Base-by-base conservation (phyloP, 768 basidiomycete species). In the Boletales sp. region DNA sequence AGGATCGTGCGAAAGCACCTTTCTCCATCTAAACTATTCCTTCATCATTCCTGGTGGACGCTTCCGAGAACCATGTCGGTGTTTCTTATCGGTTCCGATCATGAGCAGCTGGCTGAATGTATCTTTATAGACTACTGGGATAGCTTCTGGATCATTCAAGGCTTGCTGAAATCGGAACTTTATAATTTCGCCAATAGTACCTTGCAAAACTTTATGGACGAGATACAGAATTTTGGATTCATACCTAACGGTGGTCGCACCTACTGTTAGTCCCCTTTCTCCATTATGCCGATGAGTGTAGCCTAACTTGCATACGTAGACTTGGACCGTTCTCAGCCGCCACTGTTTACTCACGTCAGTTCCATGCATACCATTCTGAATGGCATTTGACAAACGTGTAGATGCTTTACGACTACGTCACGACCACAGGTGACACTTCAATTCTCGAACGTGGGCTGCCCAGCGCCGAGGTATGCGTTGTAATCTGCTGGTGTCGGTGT, bases 161-260 rank as follows among this genome's bases (percentile, higher is more conserved):
- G 94, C 35, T 74, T 97, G n/a, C 69, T 97, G 29, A 73, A 86
- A 62, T 91, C 89, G 2, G 79, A 87, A 55, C 76, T 97, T 12
- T 85, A 80, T 58, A 73, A 74, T 47, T 75, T 89, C 47, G 87
- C 79, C 50, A 88, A 89, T 54, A 81, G 75, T 10, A 89, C 92
- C 0, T 72, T 97, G 32, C 82, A 90, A 55, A 95, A 97, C 71
- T 97, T 97, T 62, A 94, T 97, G 92, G 94, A 97, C 60, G 86
- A 95, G 63, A 72, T 97, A 40, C 82, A 87, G 35, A 63, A 65
- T 21, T 82, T 89, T 58, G 94, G 94, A 0, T 97, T 97, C 72
- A 86, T 97, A 54, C 94, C 94, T 2, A 97, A 97, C 59, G 94
- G 94, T 8, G 94, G 92, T 4, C 78, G 93, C 10, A 91, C 89